phyloP scores from a whole-genome alignment of 345 rosid genomes.

The Syzygium jambos region DNA sequence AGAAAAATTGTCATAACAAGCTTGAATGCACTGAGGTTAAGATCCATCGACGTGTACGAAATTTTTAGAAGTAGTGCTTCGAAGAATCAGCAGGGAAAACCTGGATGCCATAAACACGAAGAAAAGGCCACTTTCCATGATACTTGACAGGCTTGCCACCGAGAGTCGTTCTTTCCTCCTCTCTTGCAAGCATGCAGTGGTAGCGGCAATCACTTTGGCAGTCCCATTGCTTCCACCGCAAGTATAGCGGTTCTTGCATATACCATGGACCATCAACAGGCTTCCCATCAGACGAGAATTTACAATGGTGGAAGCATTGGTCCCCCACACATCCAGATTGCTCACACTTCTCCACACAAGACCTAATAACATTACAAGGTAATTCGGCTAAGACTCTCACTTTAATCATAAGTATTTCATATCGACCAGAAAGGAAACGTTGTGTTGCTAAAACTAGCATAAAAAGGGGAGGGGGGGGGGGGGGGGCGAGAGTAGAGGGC shows the following conservation, averaged over 20 bases:
- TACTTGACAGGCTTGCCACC: conserved; percentile 75
- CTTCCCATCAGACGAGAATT: conserved; percentile 82
- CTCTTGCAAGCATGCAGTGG: conserved; percentile 68
- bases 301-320: conserved; percentile 75
- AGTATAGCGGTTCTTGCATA: conserved; percentile 79
- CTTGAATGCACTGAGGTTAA: neutral
- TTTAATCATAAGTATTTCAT: neutral
- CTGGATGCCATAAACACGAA: conserved; percentile 75
- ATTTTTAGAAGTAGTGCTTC: neutral
- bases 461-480: neutral
- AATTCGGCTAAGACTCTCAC: neutral
- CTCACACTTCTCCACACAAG: conserved; percentile 70
- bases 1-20: neutral
- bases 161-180: conserved; percentile 55
- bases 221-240: conserved; percentile 86
- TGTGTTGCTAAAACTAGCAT: neutral
- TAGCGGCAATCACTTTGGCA: conserved; percentile 30
- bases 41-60: neutral
- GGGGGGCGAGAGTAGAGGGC: too few relatives aligned
- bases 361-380: conserved; percentile 22
- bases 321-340: conserved; percentile 70
- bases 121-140: conserved; percentile 84
- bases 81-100: conserved; percentile 8
- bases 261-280: conserved; percentile 83
- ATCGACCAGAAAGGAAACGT: neutral